Base-by-base conservation (phyloP, 768 basidiomycete genomes). In the Collybia sordida region DNA sequence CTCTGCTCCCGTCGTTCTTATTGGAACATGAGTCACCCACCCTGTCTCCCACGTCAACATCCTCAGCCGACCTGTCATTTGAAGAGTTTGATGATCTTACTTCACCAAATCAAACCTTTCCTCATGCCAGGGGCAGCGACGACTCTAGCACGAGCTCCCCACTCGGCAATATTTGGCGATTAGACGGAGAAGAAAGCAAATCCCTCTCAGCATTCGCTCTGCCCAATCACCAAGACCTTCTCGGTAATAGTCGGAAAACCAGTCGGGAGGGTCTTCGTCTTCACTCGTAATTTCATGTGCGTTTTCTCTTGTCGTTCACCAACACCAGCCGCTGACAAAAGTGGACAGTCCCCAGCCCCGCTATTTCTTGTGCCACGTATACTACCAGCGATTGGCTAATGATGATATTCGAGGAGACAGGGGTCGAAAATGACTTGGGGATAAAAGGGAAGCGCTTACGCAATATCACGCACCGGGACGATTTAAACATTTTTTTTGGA, bases 1-100 rank as follows among this genome's bases (percentile, higher is more conserved):
- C 84, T 6, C 74, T 90, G 35, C 73, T 90, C n/a, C 88, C 88
- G 3, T 82, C 88, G 6, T 90, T 89, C 70, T 64, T 90, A 55
- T 85, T 88, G 59, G 85, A 89, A 54, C 83, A 88, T 19, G 80
- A 83, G 59, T 81, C 83, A 0, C 84, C 84, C n/a, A 77, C 82
- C 8, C 65, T 80, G 42, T 85, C 86, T 4, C 80, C 85, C 17
- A 75, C 83, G 4, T 83, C 82, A 14, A 76, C 84, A 7, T 84
- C 82, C 5, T 85, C 85, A 1, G 78, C 83, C 3, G 86, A 87
- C 49, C 63, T 86, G 37, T 83, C 83, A 3, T 68, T 81, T 15
- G 86, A 87, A 52, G 86, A 86, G 44, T 73, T 72, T 40, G 73
- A 80, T 17, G 76, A 77, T 14, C 48, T 65, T 15, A 41, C 59